A percentile compares a stretch with the other conserved stretches of the same genome.
Conservation (phyloP, 768 basidiomycete species). For the Tephrocybe sp. region DNA sequence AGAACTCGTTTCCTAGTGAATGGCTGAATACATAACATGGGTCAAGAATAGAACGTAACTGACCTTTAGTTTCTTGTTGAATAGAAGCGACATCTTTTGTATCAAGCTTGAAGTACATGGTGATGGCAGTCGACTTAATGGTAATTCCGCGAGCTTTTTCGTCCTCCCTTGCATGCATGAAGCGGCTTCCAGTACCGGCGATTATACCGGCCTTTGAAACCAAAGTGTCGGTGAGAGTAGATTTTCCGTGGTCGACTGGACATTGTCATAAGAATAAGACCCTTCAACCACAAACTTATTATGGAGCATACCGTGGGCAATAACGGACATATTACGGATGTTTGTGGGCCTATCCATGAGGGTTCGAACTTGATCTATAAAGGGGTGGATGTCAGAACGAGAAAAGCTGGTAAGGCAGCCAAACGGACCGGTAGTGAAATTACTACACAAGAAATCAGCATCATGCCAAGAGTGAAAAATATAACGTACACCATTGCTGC, state of each 20-base stretch:
- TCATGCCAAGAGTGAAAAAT: too few relatives aligned
- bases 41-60: conserved; percentile 20
- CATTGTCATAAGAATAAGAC: background rate
- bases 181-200: conserved; percentile 93
- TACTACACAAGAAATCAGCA: too few relatives aligned
- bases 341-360: conserved; percentile 1
- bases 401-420: too few relatives aligned
- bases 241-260: background rate
- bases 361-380: too few relatives aligned
- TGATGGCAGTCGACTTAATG: conserved; percentile 98
- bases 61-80: conserved; percentile 91
- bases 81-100: conserved; percentile 83
- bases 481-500: too few relatives aligned
- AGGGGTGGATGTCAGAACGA: too few relatives aligned
- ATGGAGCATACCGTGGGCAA: background rate
- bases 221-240: background rate
- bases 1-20: conserved; percentile 78
- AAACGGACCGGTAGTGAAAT: too few relatives aligned
- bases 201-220: conserved; percentile 98
- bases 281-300: too few relatives aligned
- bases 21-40: background rate
- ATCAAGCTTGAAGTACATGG: conserved; percentile 95
- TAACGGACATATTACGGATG: background rate
- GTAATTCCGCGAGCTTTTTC: conserved; percentile 99
- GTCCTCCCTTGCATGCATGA: conserved; percentile 92